Conservation (phyloP, 148 eudicot species). For the Oxyria digyna region DNA sequence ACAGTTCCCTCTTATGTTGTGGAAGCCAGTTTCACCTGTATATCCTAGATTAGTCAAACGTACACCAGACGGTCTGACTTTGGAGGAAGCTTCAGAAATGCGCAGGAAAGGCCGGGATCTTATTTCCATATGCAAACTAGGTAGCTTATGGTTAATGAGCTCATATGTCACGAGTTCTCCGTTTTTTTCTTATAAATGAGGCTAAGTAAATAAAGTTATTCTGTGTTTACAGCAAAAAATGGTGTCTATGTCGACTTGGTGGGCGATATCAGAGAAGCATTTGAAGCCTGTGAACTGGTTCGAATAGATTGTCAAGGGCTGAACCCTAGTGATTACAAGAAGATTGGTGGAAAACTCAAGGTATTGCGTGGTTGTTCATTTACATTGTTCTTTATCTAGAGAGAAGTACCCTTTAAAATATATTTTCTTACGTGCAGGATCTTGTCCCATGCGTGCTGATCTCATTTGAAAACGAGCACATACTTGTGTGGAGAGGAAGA, state of each 20-base stretch:
- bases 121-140: conserved; percentile 91
- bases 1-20: conserved; percentile 81
- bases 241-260: conserved; percentile 62
- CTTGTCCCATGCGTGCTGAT: conserved; percentile 82
- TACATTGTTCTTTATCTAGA: background rate
- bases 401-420: background rate
- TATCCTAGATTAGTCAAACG: conserved; percentile 75
- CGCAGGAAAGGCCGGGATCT: conserved; percentile 62
- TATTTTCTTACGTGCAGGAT: conserved; percentile 40
- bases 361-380: conserved; percentile 22
- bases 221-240: conserved; percentile 51
- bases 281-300: conserved; percentile 89
- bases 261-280: conserved; percentile 70
- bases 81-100: conserved; percentile 71
- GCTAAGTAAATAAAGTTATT: background rate
- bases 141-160: conserved; percentile 19
- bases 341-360: conserved; percentile 92
- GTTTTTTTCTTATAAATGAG: background rate
- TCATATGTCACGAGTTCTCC: background rate
- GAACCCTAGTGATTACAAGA: conserved; percentile 71
- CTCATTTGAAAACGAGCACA: conserved; percentile 80
- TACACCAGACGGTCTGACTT: conserved; percentile 77
- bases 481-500: conserved; percentile 90
- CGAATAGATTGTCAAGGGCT: conserved; percentile 77
- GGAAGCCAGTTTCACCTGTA: conserved; percentile 84